Percentiles rank a stretch among this genome's conserved stretches.
Conservation (phyloP, 768 basidiomycete genomes). For the Botryobasidium botryosum region DNA sequence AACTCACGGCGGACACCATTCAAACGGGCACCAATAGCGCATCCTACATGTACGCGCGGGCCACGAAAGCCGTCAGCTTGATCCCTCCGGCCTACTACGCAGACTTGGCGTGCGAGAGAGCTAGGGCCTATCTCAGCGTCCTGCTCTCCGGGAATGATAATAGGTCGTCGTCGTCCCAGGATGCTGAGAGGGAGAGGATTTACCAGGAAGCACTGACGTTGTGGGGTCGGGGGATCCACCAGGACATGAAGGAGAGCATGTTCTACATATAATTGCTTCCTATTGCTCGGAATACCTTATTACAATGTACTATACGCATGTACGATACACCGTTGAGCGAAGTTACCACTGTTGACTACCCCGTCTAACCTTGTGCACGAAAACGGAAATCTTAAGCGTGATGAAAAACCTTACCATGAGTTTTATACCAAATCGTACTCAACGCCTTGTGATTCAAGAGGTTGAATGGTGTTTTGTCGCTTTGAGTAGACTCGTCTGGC, state of each 20-base stretch:
- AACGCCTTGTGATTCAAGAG: too few species aligned
- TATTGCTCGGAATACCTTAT: too few species aligned
- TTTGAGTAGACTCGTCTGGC: too few species aligned
- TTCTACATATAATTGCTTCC: conserved; percentile 16
- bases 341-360: too few species aligned
- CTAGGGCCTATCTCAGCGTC: conserved; percentile 56
- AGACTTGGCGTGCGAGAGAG: conserved; percentile 69
- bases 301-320: too few species aligned
- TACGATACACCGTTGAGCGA: too few species aligned
- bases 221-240: conserved; percentile 27
- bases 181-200: conserved; percentile 39
- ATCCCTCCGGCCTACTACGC: conserved; percentile 39
- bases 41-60: conserved; percentile 64
- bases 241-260: conserved; percentile 12
- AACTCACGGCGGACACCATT: too few species aligned
- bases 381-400: too few species aligned
- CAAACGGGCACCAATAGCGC: conserved; percentile 54
- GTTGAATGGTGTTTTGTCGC: too few species aligned
- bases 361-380: too few species aligned
- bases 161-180: not conserved
- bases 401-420: too few species aligned
- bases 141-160: conserved; percentile 31
- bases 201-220: conserved; percentile 32
- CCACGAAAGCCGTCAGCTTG: conserved; percentile 69
- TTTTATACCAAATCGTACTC: too few species aligned